Evolutionary conservation across 108 stramenopile species (phyloP), one percentile per base, ranked within the genome.

Genomic region (Discostella stelligeroides): DNA sequence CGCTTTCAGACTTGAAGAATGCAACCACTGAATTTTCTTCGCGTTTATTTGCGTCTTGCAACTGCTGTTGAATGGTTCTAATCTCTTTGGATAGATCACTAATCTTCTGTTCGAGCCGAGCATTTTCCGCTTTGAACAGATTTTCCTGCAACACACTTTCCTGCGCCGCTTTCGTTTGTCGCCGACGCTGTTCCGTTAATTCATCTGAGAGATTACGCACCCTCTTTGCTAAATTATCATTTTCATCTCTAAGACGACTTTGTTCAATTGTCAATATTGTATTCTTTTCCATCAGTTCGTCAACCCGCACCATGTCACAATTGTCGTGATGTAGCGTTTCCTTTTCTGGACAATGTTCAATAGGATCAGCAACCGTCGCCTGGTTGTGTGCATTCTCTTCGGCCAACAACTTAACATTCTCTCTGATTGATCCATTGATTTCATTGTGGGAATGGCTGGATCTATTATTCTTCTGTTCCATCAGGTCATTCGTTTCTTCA

Each of bases 1-100:
- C 72, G 20, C 34, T 57, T 42, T 72, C 62, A 20, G 54, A 64
- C 18, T 56, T 20, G 45, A 56, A 17, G 42, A 59, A 59, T 54
- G 28, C 46, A 12, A 11, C 14, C 5, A 56, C 20, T 15, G n/a
- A n/a, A n/a, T n/a, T n/a, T n/a, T n/a, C n/a, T n/a, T n/a, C n/a
- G n/a, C n/a, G 48, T 27, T 28, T 23, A 54, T 28, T 24, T 28
- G 28, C 27, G 23, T 54, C 53, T 4, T 54, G 24, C 28, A 29
- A 29, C 27, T 54, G n/a, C 28, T 4, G 15, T 6, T 27, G 53
- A 29, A 29, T 27, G 53, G 25, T 2, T 28, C 3, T 40, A 25
- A 57, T 14, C 1, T 57, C 54, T n/a, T 43, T 43, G 37, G 40
- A 27, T 5, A 58, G 24, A 43, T 57, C 30, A 20, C 18, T 39